Evolutionary conservation across 768 basidiomycete genomes (phyloP), one percentile per base, ranked within the genome.

Genomic region (Boletus coccyginus): DNA sequence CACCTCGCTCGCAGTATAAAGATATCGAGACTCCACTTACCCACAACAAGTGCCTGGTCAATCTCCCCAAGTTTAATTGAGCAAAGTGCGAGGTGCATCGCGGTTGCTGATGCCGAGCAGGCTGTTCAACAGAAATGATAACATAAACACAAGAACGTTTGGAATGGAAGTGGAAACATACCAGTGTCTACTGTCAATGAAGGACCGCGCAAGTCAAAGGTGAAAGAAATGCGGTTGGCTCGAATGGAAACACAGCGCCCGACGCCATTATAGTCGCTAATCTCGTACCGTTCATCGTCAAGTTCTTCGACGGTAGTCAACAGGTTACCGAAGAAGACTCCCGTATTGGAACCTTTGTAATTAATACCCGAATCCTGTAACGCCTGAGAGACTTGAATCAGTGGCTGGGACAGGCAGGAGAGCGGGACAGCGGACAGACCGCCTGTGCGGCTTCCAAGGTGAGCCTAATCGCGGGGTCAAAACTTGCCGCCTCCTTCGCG

Each of bases 321-420:
- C 27, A 71, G 29, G 52, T 68, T 69, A 3, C 78, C 71, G 11
- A 71, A 74, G 58, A 70, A 81, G 50, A 73, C 74, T 1, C 78
- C 78, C 31, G 80, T 74, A 13, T 74, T 74, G 27, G 69, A 68
- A 19, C 71, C 71, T 48, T 78, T 69, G 55, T 74, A 79, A 57
- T 80, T 72, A 40, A 81, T 74, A 10, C 78, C 80, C 2, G 80
- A 78, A 59, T 81, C 80, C 44, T 76, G 70, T 17, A 81, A 67
- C 3, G 75, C 75, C 29, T 62, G 14, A 3, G 21, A 53, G 7
- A 38, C 11, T 3, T 3, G 13, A n/a, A 35, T 58, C 27, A 46
- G 43, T 5, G 17, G 3, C 17, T 3, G 8, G 0, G 12, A 31
- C n/a, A n/a, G n/a, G n/a, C 16, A 8, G 10, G 14, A 56, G 10